Base-by-base conservation (phyloP, 1,284 basidiomycete species). In the Boletus austroedulis region DNA sequence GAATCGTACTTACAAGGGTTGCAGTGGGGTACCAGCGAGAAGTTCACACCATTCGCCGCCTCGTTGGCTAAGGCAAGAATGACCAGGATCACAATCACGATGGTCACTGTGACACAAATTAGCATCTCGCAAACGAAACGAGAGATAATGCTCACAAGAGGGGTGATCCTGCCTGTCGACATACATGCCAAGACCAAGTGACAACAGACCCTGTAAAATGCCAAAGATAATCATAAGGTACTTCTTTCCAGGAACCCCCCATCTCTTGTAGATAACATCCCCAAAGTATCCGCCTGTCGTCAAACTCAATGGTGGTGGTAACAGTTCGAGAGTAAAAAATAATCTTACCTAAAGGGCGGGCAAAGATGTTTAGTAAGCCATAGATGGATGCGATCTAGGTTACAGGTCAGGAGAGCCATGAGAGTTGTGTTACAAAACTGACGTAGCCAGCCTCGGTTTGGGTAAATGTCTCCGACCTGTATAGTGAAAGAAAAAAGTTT, bases 401-500 rank as follows among this genome's bases (percentile, higher is more conserved):
- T 17, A 55, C 67, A 31, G 3, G 43, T 71, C 17, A 69, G 50
- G 17, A 48, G 8, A 5, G 4, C 40, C 15, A 40, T 31, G n/a
- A 50, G 19, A 29, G 17, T 10, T 10, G 23, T 11, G 50, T 28
- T 5, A 55, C 32, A 46, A 14, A 26, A 71, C 75, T 55, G 52
- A 80, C 77, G 73, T 85, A 85, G 26, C 83, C 83, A 11, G 83
- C 82, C 51, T 77, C 76, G n/a, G 78, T 77, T 63, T 82, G 79
- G 15, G 77, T 76, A 58, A 82, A 77, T 3, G 64, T 64, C 3
- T 64, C 62, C 2, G 65, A 64, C 36, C 67, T 64, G 65, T 77
- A 78, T 31, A 82, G 69, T 3, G 61, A 71, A 58, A 76, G 79
- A 28, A 85, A 68, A 24, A 83, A 74, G 58, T 76, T 79, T 19